These are phyloP conservation scores for Daldinia decipiens DNA, from an alignment of 495 filamentous ascomycete species.

Conservation along the genomic window DNA sequence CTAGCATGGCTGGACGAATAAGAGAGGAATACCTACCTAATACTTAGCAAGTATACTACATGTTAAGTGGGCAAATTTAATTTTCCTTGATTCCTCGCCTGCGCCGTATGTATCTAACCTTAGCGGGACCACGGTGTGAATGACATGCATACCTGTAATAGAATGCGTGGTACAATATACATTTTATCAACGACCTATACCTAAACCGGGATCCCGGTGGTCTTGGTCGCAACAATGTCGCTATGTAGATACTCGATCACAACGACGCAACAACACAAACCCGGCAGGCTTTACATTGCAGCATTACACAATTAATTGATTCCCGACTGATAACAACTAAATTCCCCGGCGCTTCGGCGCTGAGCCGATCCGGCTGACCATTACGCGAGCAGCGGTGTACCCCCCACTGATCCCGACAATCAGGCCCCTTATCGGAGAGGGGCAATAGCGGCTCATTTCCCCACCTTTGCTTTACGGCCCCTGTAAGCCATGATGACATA, in stretches of 20 bases:
- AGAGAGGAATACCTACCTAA: background rate
- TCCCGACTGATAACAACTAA: background rate
- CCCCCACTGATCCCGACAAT: slow-evolving; percentile 25
- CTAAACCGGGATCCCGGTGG: background rate
- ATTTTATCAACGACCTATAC: background rate
- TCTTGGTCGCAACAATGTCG: background rate
- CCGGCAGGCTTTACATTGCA: background rate
- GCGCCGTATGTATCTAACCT: slow-evolving; percentile 16
- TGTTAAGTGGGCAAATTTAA: slow-evolving; percentile 3
- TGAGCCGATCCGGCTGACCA: slow-evolving; percentile 12
- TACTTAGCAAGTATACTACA: slow-evolving; percentile 1
- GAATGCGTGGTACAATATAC: background rate
- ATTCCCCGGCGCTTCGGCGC: slow-evolving; percentile 6
- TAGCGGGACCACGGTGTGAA: slow-evolving; percentile 21
- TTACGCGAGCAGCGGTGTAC: slow-evolving; percentile 40
- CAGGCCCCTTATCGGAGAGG: slow-evolving; percentile 10
- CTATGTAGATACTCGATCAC: background rate
- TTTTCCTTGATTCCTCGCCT: slow-evolving; percentile 9
- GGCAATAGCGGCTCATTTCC: slow-evolving; percentile 34
- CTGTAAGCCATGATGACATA: slow-evolving; percentile 36
- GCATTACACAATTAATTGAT: background rate
- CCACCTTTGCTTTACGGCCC: slow-evolving; percentile 21
- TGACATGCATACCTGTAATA: background rate
- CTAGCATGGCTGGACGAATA: slow-evolving; percentile 7
- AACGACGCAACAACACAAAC: background rate